Base-by-base conservation (phyloP, 805 yeast species). In the Lipomyces yamanashiensis region DNA sequence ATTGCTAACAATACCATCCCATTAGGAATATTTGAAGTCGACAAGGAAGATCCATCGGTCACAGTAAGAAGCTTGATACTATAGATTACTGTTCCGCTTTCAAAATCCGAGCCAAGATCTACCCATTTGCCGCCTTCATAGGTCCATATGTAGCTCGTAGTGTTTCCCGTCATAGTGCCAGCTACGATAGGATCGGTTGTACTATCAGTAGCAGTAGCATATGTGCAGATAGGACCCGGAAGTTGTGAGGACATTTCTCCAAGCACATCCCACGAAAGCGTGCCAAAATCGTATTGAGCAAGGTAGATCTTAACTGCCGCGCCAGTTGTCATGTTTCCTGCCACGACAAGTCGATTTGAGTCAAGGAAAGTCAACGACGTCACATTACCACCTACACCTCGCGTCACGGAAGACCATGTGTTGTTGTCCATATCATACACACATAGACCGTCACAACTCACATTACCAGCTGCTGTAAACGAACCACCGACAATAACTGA, bases 401-500 rank as follows among this genome's bases (percentile, higher is more conserved):
- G 67, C 12, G 73, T 61, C 12, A 74, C 62, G 40, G 77, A 75
- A 2, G 85, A 77, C 89, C 96, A 87, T 21, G 86, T 76, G 0
- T 83, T 77, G 39, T 80, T 78, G 2, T 75, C 72, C 64, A 85
- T 74, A 70, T 87, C 87, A 72, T 84, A 90, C 41, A 87, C 76
- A 73, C 97, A 92, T 43, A 92, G 74, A 0, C 84, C 81, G 1
- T 79, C 74, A 75, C 97, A 92, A 33, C 76, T 74, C 39, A 82
- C 75, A 4, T 84, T 77, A 0, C 88, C 87, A 1, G 89, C 86
- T 21, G 79, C 73, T 21, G 80, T 81, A 72, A 89, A 91, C 49
- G 82, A 79, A 28, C 98, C 97, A 45, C 89, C 96, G 12, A 89
- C 89, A 37, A 87, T 78, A 34, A 91, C 75, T 19, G 79, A 70